Percentiles rank a stretch among this genome's conserved stretches.
phyloP scores from a whole-genome alignment of 75 land plant genomes.

The Selaginella tamariscina region DNA sequence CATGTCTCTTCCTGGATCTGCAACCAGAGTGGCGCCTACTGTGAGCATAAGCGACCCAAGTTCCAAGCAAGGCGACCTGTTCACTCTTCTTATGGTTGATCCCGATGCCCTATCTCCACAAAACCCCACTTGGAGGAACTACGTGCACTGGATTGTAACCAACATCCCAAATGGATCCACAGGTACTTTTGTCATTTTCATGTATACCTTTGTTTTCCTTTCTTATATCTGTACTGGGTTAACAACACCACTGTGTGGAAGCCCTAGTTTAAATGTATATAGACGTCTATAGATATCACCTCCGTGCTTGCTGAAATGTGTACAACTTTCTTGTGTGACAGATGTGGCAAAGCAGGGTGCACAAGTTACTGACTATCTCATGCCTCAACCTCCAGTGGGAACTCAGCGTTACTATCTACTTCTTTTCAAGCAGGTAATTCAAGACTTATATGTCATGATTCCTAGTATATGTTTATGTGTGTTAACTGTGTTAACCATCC shows the following conservation, averaged over 20 bases:
- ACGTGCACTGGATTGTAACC: slow-evolving; percentile 5
- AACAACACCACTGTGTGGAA: too few relatives aligned
- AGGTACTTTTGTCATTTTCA: too few relatives aligned
- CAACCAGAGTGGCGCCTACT: background rate
- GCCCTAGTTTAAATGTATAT: too few relatives aligned
- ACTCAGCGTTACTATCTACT: slow-evolving; percentile 6
- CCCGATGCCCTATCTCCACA: background rate
- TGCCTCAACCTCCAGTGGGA: slow-evolving; percentile 4
- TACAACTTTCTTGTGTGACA: too few relatives aligned
- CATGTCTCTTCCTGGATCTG: background rate
- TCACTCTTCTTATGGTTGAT: slow-evolving; percentile 6
- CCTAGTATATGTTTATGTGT: background rate
- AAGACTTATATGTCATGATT: background rate
- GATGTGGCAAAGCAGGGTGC: background rate
- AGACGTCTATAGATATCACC: too few relatives aligned
- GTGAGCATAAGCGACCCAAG: background rate
- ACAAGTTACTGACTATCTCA: background rate
- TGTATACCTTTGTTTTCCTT: background rate
- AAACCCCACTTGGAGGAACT: background rate
- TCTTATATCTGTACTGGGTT: background rate
- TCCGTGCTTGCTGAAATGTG: too few relatives aligned
- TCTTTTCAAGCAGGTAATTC: slow-evolving; percentile 7
- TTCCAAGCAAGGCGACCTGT: background rate
- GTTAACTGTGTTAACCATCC: background rate
- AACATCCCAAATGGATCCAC: background rate